Evolutionary conservation across 129 eudicot genomes (phyloP), one percentile per base, ranked within the genome.

Genomic region (Erigeron canadensis): DNA sequence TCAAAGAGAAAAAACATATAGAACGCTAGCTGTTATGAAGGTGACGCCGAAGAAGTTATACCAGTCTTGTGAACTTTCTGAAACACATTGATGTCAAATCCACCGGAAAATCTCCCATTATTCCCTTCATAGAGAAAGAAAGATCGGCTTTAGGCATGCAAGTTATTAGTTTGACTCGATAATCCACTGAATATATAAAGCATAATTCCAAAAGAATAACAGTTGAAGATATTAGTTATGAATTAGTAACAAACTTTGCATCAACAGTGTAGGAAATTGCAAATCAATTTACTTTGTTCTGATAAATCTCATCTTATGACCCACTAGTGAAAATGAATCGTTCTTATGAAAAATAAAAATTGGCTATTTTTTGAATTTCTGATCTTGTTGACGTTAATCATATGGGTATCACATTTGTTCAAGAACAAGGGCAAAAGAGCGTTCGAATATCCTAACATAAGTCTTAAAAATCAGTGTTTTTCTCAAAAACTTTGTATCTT

Each of bases 51-150:
- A 37, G 37, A 77, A 60, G n/a, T 22, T 43, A 17, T 81, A 93
- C 98, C 98, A 71, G 90, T 84, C 72, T 73, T 67, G 81, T 94
- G 97, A 74, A 94, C 94, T 48, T 38, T 81, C 50, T 77, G 90
- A 58, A 94, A 90, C 54, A 89, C 97, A 67, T 82, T 86, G 80
- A 94, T 94, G 82, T 94, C 97, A 45, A 94, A 94, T 18, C 97
- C 99, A 59, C 99, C 99, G 1, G 93, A 94, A 81, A 94, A 94
- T 77, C 71, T 90, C 47, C 97, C 92, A 7, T 88, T 86, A 10
- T 76, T 74, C 46, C 99, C 99, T 94, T n/a, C 67, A 80, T 50
- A 43, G 22, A 41, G 70, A 10, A 70, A 77, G 71, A 70, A 38
- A 70, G 22, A 3, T 1, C 40, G 11, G 51, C 23, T 50, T 77